These are phyloP conservation scores for Zygoascus sp. DNA, from an alignment of 1,139 yeast genomes.

Conservation along the genomic window DNA sequence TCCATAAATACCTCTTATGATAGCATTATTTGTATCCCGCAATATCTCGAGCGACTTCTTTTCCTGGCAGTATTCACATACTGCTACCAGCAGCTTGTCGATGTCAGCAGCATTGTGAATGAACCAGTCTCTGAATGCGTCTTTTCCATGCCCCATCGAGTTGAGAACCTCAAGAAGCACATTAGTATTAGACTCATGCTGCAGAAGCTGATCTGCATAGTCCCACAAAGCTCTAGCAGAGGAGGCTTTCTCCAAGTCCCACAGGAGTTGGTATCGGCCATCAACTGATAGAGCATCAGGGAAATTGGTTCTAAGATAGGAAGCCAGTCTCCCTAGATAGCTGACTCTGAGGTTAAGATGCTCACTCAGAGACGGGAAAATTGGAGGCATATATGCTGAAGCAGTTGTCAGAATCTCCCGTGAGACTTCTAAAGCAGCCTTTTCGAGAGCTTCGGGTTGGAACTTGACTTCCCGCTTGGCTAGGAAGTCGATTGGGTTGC, in stretches of 20 bases:
- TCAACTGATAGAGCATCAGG: conserved; percentile 35
- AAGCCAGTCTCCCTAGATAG: conserved; percentile 42
- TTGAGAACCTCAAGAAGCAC: conserved; percentile 4
- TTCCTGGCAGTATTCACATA: conserved; percentile 15
- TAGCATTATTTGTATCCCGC: conserved; percentile 29
- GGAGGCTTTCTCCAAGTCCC: conserved; percentile 53
- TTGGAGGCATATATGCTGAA: conserved; percentile 44
- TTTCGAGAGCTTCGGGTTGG: conserved; percentile 41
- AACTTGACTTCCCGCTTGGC: conserved; percentile 33
- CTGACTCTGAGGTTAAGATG: conserved; percentile 43
- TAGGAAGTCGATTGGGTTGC: conserved; percentile 55
- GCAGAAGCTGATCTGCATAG: conserved; percentile 22
- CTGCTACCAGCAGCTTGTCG: conserved; percentile 19
- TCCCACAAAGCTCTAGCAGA: conserved; percentile 53
- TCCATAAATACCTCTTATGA: conserved; percentile 27
- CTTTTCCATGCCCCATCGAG: conserved; percentile 14
- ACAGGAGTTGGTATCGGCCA: conserved; percentile 39
- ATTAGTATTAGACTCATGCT: conserved; percentile 5
- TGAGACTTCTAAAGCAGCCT: conserved; percentile 48
- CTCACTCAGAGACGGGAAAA: conserved; percentile 41
- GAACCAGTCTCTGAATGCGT: conserved; percentile 29
- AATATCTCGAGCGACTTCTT: conserved; percentile 16
- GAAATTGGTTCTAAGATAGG: conserved; percentile 48
- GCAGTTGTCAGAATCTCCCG: conserved; percentile 52
- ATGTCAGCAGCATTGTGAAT: conserved; percentile 21